Conservation (phyloP, 1,139 yeast species). For the Candida tropicalis region DNA sequence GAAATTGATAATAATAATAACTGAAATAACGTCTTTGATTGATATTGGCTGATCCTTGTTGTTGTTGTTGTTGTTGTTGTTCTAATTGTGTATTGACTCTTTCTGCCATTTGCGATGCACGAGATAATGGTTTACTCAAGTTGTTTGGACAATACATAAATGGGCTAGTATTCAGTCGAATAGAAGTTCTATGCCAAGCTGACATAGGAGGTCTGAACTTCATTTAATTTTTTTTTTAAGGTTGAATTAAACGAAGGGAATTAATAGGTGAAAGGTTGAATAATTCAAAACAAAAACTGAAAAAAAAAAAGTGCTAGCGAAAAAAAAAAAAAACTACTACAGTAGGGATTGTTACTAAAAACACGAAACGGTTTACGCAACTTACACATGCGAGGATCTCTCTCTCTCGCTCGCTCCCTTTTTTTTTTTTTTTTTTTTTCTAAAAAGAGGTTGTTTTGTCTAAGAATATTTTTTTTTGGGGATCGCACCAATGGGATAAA, state of each 20-base stretch:
- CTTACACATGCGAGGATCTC: no score
- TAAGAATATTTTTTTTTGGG: no score
- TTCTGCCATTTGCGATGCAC: conserved; percentile 46
- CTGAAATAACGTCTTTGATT: conserved; percentile 25
- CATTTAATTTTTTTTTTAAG: conserved; percentile 18
- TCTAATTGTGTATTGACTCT: conserved; percentile 22
- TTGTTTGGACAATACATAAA: conserved; percentile 30
- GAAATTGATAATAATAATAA: conserved; percentile 50
- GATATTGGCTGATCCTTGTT: conserved; percentile 7
- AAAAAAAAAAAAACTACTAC: neutral
- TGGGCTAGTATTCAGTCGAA: conserved; percentile 15
- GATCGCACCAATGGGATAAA: no score
- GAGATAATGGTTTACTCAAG: conserved; percentile 45
- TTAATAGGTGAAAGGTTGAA: conserved; percentile 1
- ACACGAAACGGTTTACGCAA: no score
- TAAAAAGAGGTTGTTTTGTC: no score
- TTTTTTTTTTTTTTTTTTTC: no score
- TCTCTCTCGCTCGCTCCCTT: no score
- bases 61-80: conserved; percentile 16
- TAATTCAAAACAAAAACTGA: neutral
- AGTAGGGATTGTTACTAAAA: no score
- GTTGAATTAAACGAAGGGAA: neutral
- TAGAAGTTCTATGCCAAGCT: conserved; percentile 15
- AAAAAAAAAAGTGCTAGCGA: neutral
- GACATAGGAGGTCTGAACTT: conserved; percentile 27